phyloP scores from a whole-genome alignment of 2,329 filamentous ascomycete species.

The Cordyceps tenuipes region DNA sequence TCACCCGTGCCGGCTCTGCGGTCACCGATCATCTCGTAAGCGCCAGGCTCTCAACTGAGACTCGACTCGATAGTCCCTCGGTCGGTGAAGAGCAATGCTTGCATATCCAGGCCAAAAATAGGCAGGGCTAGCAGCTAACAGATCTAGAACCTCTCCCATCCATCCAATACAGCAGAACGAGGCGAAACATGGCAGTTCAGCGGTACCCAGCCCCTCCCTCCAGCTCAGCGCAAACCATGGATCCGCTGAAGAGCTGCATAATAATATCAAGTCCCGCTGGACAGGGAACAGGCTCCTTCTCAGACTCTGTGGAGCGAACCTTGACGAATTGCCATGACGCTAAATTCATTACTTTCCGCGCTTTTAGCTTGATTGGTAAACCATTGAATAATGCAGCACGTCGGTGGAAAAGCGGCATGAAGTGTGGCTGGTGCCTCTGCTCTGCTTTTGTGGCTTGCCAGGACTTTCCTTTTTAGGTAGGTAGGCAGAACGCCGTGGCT shows the following conservation, averaged over 20 bases:
- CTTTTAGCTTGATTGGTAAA: not conserved
- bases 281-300: not conserved
- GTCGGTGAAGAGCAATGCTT: not conserved
- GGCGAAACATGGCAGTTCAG: not conserved
- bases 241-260: slow-evolving; percentile 2
- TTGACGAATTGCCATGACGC: not conserved
- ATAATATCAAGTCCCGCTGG: not conserved
- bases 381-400: slow-evolving; percentile 8
- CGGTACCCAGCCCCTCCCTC: not conserved
- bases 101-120: not conserved
- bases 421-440: slow-evolving; percentile 9
- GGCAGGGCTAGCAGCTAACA: not conserved
- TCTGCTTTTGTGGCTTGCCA: slow-evolving; percentile 5
- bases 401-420: slow-evolving; percentile 4
- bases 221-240: not conserved
- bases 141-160: not conserved
- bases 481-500: slow-evolving; percentile 3
- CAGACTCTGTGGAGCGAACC: not conserved
- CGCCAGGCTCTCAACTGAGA: not conserved
- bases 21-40: slow-evolving; percentile 1
- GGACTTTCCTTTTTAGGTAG: slow-evolving; percentile 11
- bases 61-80: not conserved
- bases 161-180: not conserved
- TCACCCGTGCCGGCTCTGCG: not conserved
- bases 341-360: not conserved